Evolutionary conservation across 2,329 filamentous ascomycete species (phyloP).

Genomic region (Lachnellula subtilissima): DNA sequence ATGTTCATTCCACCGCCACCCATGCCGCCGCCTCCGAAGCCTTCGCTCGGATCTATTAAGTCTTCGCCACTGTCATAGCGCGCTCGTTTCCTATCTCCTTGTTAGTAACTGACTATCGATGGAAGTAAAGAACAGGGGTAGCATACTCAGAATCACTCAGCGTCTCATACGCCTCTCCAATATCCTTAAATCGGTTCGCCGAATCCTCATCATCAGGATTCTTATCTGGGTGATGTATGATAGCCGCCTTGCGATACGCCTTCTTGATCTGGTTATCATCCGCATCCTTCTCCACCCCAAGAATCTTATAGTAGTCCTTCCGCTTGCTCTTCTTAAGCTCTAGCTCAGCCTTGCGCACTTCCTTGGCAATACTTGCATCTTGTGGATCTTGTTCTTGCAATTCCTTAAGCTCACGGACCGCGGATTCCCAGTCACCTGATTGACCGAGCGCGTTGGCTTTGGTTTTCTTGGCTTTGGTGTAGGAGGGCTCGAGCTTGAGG

Average conservation of each 20-base stretch:
- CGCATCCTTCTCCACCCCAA: conserved; percentile 81
- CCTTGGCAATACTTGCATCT: conserved; percentile 74
- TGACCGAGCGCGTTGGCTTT: conserved; percentile 85
- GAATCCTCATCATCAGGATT: conserved; percentile 82
- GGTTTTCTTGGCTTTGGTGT: conserved; percentile 88
- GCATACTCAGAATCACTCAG: conserved; percentile 88
- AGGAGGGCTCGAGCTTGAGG: conserved; percentile 74
- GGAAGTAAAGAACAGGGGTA: background rate
- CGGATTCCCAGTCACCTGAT: conserved; percentile 87
- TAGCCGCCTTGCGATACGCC: conserved; percentile 91
- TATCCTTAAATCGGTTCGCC: conserved; percentile 93
- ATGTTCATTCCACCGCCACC: conserved; percentile 41
- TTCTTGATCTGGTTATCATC: conserved; percentile 86
- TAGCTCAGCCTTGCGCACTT: conserved; percentile 84
- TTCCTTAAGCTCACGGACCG: conserved; percentile 81
- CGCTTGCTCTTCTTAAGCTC: conserved; percentile 96
- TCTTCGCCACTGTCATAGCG: conserved; percentile 92
- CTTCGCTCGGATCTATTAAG: conserved; percentile 77
- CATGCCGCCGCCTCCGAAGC: conserved; percentile 59
- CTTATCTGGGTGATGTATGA: conserved; percentile 95
- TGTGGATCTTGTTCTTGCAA: conserved; percentile 78
- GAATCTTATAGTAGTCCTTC: conserved; percentile 99
- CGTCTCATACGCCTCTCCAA: conserved; percentile 94
- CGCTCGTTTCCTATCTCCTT: conserved; percentile 65
- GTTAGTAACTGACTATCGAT: conserved; percentile 33